Conservation (phyloP, 1,139 yeast species). For the Zhuliangozyma parablackwelliae region DNA sequence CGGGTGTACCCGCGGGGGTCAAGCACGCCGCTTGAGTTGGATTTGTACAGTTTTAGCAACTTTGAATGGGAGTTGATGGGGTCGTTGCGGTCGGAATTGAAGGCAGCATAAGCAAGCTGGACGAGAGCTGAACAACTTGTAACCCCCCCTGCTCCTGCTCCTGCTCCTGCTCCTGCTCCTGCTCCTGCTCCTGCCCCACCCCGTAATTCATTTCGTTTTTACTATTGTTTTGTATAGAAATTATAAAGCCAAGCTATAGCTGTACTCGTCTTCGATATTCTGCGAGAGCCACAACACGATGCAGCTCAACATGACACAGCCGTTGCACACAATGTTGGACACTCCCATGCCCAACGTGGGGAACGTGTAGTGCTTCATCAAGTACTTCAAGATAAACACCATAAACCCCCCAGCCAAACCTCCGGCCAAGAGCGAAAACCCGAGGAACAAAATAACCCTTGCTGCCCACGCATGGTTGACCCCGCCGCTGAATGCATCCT, state of each 20-base stretch:
- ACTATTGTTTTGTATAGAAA: too few relatives aligned
- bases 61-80: constrained; percentile 51
- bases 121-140: neutral
- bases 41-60: constrained; percentile 51
- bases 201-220: too few relatives aligned
- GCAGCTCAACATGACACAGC: constrained; percentile 81
- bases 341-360: constrained; percentile 96
- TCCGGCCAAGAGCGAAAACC: constrained; percentile 89
- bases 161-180: neutral
- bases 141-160: neutral
- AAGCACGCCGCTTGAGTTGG: constrained; percentile 35
- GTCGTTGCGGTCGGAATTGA: constrained; percentile 32
- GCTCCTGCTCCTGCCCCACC: too few relatives aligned
- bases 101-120: too few relatives aligned
- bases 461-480: constrained; percentile 86
- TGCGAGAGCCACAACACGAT: constrained; percentile 88
- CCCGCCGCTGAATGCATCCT: constrained; percentile 40
- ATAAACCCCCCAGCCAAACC: constrained; percentile 92
- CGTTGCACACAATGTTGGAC: constrained; percentile 78
- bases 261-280: constrained; percentile 91
- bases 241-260: constrained; percentile 80
- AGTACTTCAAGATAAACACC: constrained; percentile 78
- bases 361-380: constrained; percentile 70
- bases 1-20: constrained; percentile 52
- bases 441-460: constrained; percentile 79